Evolutionary conservation across 306 rosid genomes (phyloP).

Genomic region (Dryas drummondii): DNA sequence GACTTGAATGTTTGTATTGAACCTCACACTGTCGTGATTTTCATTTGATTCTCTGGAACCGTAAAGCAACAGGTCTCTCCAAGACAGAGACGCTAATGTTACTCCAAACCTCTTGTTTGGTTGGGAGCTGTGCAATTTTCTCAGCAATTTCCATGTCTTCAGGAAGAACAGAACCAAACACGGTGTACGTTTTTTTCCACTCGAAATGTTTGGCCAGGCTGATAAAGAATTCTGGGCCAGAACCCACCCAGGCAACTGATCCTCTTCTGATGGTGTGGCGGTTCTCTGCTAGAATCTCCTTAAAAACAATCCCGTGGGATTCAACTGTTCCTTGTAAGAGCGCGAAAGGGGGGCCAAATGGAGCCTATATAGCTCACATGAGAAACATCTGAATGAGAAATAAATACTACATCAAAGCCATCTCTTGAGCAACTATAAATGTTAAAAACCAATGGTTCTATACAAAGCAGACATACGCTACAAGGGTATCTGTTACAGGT

Average conservation of each 20-base stretch:
- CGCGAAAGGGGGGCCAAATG: slow-evolving; percentile 83
- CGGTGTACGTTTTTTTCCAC: slow-evolving; percentile 61
- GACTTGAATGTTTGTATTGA: background rate
- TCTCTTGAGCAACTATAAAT: background rate
- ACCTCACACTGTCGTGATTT: slow-evolving; percentile 25
- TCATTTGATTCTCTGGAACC: slow-evolving; percentile 34
- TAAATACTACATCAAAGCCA: slow-evolving; percentile 9
- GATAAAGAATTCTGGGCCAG: slow-evolving; percentile 81
- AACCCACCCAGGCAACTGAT: slow-evolving; percentile 79
- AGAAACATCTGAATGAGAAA: slow-evolving; percentile 13
- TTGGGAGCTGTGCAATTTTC: slow-evolving; percentile 57
- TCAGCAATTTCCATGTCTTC: slow-evolving; percentile 65
- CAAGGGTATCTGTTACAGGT: background rate
- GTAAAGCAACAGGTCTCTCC: slow-evolving; percentile 50
- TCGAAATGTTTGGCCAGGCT: slow-evolving; percentile 74
- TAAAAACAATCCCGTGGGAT: slow-evolving; percentile 57
- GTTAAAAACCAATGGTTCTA: background rate
- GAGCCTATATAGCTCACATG: slow-evolving; percentile 46
- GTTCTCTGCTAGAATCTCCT: slow-evolving; percentile 50
- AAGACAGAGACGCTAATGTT: slow-evolving; percentile 53
- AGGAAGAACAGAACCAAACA: slow-evolving; percentile 64
- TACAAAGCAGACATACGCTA: background rate
- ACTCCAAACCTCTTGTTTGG: slow-evolving; percentile 54
- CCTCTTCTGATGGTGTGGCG: slow-evolving; percentile 56
- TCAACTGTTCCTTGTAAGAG: slow-evolving; percentile 77